Conservation (phyloP, 768 basidiomycete genomes). For the Boletus subcaerulescens region DNA sequence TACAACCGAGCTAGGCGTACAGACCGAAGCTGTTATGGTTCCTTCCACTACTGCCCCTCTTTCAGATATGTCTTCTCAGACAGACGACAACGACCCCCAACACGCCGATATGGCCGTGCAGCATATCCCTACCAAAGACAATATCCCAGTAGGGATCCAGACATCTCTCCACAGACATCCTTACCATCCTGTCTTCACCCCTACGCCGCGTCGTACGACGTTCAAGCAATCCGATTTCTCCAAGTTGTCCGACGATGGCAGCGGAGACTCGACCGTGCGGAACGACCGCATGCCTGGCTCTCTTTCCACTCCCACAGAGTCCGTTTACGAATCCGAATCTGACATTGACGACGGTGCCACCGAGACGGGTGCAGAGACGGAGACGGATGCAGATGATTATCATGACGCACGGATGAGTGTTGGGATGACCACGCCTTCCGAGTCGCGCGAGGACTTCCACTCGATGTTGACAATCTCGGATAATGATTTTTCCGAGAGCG, state of each 20-base stretch:
- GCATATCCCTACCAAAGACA: slow-evolving; percentile 33
- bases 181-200: slow-evolving; percentile 22
- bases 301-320: slow-evolving; percentile 22
- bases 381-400: slow-evolving; percentile 70
- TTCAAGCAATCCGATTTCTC: slow-evolving; percentile 47
- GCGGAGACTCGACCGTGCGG: slow-evolving; percentile 34
- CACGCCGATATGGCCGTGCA: slow-evolving; percentile 49
- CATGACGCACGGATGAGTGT: slow-evolving; percentile 72
- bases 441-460: slow-evolving; percentile 72
- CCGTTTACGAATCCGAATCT: slow-evolving; percentile 44
- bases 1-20: slow-evolving; percentile 41
- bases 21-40: slow-evolving; percentile 31
- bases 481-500: slow-evolving; percentile 58
- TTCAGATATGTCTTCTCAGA: slow-evolving; percentile 46
- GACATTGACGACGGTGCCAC: slow-evolving; percentile 42
- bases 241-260: slow-evolving; percentile 38
- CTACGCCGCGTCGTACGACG: slow-evolving; percentile 39
- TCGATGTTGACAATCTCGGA: slow-evolving; percentile 70
- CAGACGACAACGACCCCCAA: slow-evolving; percentile 38
- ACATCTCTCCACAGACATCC: slow-evolving; percentile 31
- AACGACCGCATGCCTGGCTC: slow-evolving; percentile 19
- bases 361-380: slow-evolving; percentile 66
- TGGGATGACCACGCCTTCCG: slow-evolving; percentile 59
- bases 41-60: slow-evolving; percentile 12
- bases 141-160: slow-evolving; percentile 37